Conservation (phyloP, 2,329 filamentous ascomycete species). For the Botrytis deweyae region DNA sequence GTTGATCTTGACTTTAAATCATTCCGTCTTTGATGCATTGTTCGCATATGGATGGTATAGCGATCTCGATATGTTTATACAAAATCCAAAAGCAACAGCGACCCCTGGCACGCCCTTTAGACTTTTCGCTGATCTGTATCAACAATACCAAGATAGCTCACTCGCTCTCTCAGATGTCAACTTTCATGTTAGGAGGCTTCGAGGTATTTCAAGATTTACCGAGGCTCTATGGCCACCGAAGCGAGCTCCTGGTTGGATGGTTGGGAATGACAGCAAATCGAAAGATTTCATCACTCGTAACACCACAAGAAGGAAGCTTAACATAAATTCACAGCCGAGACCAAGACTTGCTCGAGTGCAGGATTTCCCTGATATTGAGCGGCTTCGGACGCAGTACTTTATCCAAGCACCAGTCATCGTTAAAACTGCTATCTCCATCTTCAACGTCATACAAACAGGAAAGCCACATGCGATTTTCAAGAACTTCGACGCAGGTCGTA, state of each 20-base stretch:
- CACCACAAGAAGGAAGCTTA: neutral
- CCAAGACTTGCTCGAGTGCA: neutral
- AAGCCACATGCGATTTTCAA: neutral
- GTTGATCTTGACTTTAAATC: neutral
- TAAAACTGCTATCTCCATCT: neutral
- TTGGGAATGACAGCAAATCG: neutral
- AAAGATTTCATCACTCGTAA: neutral
- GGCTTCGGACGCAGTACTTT: neutral
- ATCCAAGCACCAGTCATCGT: neutral
- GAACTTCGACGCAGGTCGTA: neutral
- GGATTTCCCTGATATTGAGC: neutral
- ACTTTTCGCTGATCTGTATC: neutral
- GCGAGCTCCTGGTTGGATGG: slow-evolving; percentile 1
- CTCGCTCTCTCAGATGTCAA: neutral
- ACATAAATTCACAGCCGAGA: neutral
- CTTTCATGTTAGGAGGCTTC: slow-evolving; percentile 8
- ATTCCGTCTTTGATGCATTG: slow-evolving; percentile 5
- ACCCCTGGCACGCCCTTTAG: neutral
- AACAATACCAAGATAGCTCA: neutral
- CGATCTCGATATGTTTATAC: slow-evolving; percentile 1
- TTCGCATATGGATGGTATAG: slow-evolving; percentile 12
- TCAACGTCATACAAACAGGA: neutral
- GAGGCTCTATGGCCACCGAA: neutral
- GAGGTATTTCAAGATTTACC: neutral
- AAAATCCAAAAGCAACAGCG: neutral